Evolutionary conservation across 1,284 basidiomycete genomes (phyloP).

Genomic region (Veloboletus limbatus): DNA sequence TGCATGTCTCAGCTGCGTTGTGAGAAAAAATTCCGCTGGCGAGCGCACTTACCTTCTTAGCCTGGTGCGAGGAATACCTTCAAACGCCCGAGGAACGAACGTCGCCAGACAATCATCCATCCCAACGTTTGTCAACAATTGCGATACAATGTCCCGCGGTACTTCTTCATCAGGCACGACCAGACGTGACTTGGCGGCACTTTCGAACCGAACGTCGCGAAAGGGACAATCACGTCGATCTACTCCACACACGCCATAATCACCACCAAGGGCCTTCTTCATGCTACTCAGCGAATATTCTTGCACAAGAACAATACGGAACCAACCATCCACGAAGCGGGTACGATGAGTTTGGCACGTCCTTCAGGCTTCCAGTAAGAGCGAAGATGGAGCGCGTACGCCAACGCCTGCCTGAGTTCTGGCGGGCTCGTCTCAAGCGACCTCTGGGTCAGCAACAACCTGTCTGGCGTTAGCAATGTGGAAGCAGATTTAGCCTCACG

Average conservation of each 20-base stretch:
- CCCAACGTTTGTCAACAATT: conserved; percentile 7
- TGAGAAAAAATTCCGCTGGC: not conserved
- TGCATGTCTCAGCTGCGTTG: conserved; percentile 5
- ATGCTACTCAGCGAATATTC: not conserved
- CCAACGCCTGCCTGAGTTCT: conserved; percentile 17
- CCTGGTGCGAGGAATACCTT: conserved; percentile 14
- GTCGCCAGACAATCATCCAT: conserved; percentile 2
- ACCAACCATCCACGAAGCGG: conserved; percentile 27
- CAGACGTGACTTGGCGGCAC: not conserved
- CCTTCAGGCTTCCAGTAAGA: conserved; percentile 22
- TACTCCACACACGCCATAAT: conserved; percentile 1
- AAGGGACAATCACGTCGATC: conserved; percentile 26
- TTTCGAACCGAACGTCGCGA: conserved; percentile 15
- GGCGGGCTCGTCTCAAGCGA: conserved; percentile 15
- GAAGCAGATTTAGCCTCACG: not conserved
- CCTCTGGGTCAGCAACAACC: conserved; percentile 6
- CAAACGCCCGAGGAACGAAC: conserved; percentile 14
- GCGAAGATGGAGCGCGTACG: conserved; percentile 26
- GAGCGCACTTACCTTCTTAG: conserved; percentile 18
- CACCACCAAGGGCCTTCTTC: not conserved
- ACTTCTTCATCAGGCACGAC: conserved; percentile 4
- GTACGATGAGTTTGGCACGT: conserved; percentile 20
- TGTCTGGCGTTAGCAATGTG: conserved; percentile 9
- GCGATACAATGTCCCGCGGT: conserved; percentile 15
- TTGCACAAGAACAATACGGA: not conserved